These are phyloP conservation scores for Metschnikowia lachancei DNA, from an alignment of 805 yeast genomes.

Conservation along the genomic window DNA sequence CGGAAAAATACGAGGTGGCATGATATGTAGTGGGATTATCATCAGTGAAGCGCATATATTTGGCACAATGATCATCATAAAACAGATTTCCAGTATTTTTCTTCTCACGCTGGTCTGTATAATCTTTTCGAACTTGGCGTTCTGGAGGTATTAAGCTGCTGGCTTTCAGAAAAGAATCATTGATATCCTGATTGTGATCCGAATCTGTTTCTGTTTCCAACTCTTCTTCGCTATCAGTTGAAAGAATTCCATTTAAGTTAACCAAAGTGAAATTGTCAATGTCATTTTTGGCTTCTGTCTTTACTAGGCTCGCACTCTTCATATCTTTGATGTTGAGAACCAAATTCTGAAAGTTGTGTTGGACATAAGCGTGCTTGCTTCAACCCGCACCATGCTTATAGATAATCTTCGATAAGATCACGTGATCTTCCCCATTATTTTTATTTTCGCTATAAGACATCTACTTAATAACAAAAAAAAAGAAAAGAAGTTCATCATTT, in stretches of 20 bases:
- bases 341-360: background rate
- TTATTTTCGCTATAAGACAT: too few species aligned
- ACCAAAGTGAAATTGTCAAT: background rate
- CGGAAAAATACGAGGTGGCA: conserved; percentile 27
- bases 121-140: too few species aligned
- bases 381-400: background rate
- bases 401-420: background rate
- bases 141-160: background rate
- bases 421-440: background rate
- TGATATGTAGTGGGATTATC: conserved; percentile 44
- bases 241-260: conserved; percentile 11
- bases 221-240: conserved; percentile 13
- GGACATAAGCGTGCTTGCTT: background rate
- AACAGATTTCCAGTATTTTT: background rate
- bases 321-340: background rate
- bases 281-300: background rate
- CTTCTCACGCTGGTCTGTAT: too few species aligned
- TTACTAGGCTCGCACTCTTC: background rate
- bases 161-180: background rate
- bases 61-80: conserved; percentile 21
- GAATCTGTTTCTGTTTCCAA: conserved; percentile 2
- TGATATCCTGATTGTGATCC: background rate
- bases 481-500: too few species aligned
- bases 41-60: conserved; percentile 33
- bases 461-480: too few species aligned